Conservation (phyloP, 495 filamentous ascomycete species). For the Aspergillus heteromorphus region DNA sequence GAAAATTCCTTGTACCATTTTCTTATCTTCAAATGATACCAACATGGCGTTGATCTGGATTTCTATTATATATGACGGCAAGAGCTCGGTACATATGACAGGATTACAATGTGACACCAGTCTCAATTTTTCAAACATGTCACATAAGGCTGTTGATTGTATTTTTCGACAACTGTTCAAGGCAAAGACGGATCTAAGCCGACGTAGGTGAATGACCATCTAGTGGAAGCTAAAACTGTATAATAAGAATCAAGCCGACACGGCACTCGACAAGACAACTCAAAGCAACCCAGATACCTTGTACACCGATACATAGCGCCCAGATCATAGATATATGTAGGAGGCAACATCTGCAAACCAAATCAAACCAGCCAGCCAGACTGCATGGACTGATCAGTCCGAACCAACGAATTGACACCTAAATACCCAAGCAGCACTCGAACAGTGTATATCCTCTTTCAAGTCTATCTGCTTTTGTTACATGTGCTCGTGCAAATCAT, state of each 20-base stretch:
- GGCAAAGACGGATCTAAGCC: no score
- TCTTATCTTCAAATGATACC: conserved; percentile 1
- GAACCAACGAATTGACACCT: not conserved
- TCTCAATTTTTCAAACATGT: no score
- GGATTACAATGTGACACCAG: no score
- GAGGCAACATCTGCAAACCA: not conserved
- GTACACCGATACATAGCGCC: conserved; percentile 3
- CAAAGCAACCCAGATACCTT: not conserved
- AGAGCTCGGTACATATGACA: no score
- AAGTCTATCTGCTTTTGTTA: conserved; percentile 37
- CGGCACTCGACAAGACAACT: not conserved
- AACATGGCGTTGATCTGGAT: not conserved
- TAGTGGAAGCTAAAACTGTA: not conserved
- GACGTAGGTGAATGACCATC: not conserved
- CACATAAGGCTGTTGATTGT: no score
- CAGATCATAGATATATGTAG: not conserved
- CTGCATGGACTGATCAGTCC: not conserved
- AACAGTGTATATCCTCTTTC: conserved; percentile 12
- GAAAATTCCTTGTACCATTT: not conserved
- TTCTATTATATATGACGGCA: not conserved
- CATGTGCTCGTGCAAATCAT: conserved; percentile 21
- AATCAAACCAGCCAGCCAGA: not conserved
- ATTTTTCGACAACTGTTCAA: no score
- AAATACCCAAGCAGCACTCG: conserved; percentile 4
- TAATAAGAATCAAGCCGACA: not conserved